Base-by-base conservation (phyloP, 2,329 filamentous ascomycete species). In the Coniochaeta sp. region DNA sequence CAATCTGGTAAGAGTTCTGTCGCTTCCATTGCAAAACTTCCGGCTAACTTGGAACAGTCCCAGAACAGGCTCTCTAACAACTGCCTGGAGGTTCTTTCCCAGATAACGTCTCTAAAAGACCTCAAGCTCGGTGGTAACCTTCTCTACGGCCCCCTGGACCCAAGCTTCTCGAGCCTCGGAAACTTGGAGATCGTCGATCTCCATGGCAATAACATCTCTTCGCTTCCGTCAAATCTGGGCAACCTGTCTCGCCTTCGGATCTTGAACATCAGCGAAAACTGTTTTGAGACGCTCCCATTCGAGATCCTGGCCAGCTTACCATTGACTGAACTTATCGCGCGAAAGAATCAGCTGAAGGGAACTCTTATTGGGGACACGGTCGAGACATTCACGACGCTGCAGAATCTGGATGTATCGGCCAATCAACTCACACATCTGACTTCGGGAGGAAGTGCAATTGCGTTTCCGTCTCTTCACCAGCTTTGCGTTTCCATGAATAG, bases 401-500 rank as follows among this genome's bases (percentile, higher is more conserved):
- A 96, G 68, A 83, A 80, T 6, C 76, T 99, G 19, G 90, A 96
- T 65, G 80, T 95, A 8, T 88, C 90, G 0, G 83, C 83, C 55
- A 98, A 98, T 68, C 83, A 87, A 33, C 74, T 98, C 16, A 79
- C 77, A 16, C 78, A 83, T 69, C 63, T 88, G 26, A 75, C 79
- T 1, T 72, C 79, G 0, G 64, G 72, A 0, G 65, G 66, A n/a
- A 63, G 62, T 1, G 67, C 72, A 0, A 73, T 95, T n/a, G 74
- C 78, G 0, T 72, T 96, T 60, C 91, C 93, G 0, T 84, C 81
- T 9, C 74, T 97, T 26, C 88, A 90, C 64, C 85, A 87, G 57
- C 74, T 98, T 12, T 86, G 87, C 36, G 76, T 96, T n/a, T 89
- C 89, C 1, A 86, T 88, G 72, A 99, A 99, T 71, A 84, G 90